phyloP scores from a whole-genome alignment of 768 basidiomycete species.

The Scleroderma bovista region DNA sequence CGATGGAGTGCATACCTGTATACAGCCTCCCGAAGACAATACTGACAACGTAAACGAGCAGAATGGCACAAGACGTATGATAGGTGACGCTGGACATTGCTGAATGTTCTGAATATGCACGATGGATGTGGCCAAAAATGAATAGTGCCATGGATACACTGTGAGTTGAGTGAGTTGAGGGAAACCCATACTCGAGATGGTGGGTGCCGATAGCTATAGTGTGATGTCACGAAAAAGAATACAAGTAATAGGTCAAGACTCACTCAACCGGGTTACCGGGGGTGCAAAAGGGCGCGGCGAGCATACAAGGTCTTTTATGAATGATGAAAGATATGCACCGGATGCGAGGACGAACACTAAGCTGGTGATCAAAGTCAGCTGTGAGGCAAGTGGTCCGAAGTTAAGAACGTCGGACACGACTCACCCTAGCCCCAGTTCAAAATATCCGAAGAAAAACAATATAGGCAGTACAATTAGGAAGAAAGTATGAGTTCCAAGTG shows the following conservation, averaged over 20 bases:
- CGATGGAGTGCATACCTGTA: conserved; percentile 85
- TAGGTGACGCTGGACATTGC: conserved; percentile 45
- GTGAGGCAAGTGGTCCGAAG: not conserved
- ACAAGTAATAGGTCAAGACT: conserved; percentile 19
- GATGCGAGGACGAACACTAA: conserved; percentile 64
- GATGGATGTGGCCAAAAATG: conserved; percentile 54
- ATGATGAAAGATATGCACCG: conserved; percentile 84
- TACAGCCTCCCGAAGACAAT: conserved; percentile 81
- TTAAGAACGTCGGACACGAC: conserved; percentile 20
- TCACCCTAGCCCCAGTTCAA: conserved; percentile 67
- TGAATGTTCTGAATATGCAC: conserved; percentile 34
- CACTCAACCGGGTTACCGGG: conserved; percentile 86
- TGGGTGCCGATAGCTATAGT: conserved; percentile 64
- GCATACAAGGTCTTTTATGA: conserved; percentile 86
- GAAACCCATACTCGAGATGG: conserved; percentile 92
- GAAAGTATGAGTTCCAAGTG: conserved; percentile 83
- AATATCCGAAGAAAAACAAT: conserved; percentile 84
- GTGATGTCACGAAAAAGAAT: not conserved
- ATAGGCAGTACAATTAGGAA: conserved; percentile 88
- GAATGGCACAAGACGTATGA: conserved; percentile 34
- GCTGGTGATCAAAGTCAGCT: conserved; percentile 31
- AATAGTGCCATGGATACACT: conserved; percentile 85
- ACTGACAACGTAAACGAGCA: conserved; percentile 57
- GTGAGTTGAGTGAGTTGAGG: conserved; percentile 93
- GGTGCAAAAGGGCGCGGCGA: conserved; percentile 87